A percentile compares a stretch with the other conserved stretches of the same genome.
phyloP scores from a whole-genome alignment of 192 early-diverging fungal genomes.

The Linnemannia exigua region DNA sequence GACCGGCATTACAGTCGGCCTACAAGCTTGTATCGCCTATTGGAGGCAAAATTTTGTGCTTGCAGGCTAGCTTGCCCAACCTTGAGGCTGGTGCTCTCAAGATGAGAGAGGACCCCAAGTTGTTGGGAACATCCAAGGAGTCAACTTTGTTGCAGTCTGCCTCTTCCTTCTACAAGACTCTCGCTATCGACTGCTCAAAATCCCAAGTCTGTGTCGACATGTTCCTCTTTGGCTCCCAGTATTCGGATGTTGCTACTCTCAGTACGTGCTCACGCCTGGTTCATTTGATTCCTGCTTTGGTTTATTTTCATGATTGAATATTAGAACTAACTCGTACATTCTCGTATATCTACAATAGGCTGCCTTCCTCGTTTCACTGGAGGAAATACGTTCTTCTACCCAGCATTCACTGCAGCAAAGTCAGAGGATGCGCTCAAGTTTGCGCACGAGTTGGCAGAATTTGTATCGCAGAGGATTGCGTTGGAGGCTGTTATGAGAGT shows the following conservation, averaged over 20 bases:
- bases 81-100: conserved; percentile 84
- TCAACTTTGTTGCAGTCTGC: conserved; percentile 82
- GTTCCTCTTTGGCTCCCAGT: conserved; percentile 85
- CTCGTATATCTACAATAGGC: conserved; percentile 61
- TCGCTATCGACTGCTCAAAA: conserved; percentile 91
- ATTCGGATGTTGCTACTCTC: conserved; percentile 91
- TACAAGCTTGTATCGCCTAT: conserved; percentile 81
- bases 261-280: conserved; percentile 61
- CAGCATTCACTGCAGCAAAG: conserved; percentile 84
- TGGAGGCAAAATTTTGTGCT: conserved; percentile 90
- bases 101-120: conserved; percentile 84
- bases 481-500: conserved; percentile 94
- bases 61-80: conserved; percentile 87
- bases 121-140: conserved; percentile 91
- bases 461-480: conserved; percentile 81
- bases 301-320: neutral
- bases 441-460: conserved; percentile 81
- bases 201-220: conserved; percentile 90
- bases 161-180: conserved; percentile 87
- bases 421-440: conserved; percentile 87
- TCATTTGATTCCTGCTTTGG: neutral
- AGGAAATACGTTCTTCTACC: conserved; percentile 89
- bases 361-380: conserved; percentile 86
- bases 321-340: neutral
- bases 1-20: conserved; percentile 84